phyloP scores from a whole-genome alignment of 768 basidiomycete genomes.

The Trametes maxima region DNA sequence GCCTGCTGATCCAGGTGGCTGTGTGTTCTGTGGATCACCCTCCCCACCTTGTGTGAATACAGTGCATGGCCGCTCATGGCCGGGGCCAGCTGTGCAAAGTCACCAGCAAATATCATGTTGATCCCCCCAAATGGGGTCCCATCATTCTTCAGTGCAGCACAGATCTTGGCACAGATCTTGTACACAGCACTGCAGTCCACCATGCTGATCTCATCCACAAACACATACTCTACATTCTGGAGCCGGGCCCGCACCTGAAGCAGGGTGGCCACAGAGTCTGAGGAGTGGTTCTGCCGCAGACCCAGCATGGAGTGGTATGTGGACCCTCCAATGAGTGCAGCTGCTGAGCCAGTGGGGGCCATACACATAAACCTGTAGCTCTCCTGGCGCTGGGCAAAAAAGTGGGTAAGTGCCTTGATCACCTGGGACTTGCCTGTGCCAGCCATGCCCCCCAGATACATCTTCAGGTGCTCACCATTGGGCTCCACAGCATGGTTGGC shows the following conservation, averaged over 20 bases:
- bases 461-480: not conserved
- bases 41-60: slow-evolving; percentile 20
- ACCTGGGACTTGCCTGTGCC: slow-evolving; percentile 8
- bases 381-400: slow-evolving; percentile 9
- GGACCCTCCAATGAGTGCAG: slow-evolving; percentile 20
- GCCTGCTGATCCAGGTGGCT: not conserved
- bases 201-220: slow-evolving; percentile 48
- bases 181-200: slow-evolving; percentile 34
- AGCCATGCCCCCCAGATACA: not conserved
- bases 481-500: too few relatives aligned
- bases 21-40: not conserved
- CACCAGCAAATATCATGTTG: slow-evolving; percentile 47
- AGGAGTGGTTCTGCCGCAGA: slow-evolving; percentile 5
- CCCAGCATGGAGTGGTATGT: slow-evolving; percentile 14
- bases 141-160: slow-evolving; percentile 19
- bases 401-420: slow-evolving; percentile 13
- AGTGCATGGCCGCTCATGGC: slow-evolving; percentile 21
- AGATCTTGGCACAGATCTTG: slow-evolving; percentile 29
- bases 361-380: slow-evolving; percentile 1
- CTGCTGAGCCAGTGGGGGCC: slow-evolving; percentile 24
- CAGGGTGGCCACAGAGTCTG: not conserved
- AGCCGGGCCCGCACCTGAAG: not conserved
- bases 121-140: slow-evolving; percentile 39
- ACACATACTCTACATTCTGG: slow-evolving; percentile 40
- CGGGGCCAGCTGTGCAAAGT: slow-evolving; percentile 47